Evolutionary conservation across 768 basidiomycete genomes (phyloP).

Genomic region (Lactarius hatsudake): DNA sequence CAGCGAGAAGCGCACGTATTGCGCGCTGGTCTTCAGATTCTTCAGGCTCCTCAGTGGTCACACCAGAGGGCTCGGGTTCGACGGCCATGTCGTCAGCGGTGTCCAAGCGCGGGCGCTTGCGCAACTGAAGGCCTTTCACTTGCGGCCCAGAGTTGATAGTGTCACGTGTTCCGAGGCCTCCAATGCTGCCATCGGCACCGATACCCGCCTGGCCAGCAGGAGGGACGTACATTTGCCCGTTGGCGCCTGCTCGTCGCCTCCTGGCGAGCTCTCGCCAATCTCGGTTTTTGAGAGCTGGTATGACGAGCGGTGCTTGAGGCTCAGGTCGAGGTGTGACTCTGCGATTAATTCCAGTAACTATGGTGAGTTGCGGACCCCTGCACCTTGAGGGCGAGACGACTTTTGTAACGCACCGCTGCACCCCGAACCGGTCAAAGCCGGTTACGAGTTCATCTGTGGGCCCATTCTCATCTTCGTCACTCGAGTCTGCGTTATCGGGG

Average conservation of each 20-base stretch:
- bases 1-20: slow-evolving; percentile 72
- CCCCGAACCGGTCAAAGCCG: slow-evolving; percentile 68
- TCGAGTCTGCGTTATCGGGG: slow-evolving; percentile 47
- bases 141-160: slow-evolving; percentile 60
- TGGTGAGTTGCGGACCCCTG: slow-evolving; percentile 72
- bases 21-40: slow-evolving; percentile 79
- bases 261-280: slow-evolving; percentile 87
- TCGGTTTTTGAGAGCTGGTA: slow-evolving; percentile 79
- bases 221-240: slow-evolving; percentile 55
- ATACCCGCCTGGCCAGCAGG: slow-evolving; percentile 52
- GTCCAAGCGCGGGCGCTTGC: slow-evolving; percentile 35
- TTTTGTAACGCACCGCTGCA: slow-evolving; percentile 75
- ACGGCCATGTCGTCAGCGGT: slow-evolving; percentile 28
- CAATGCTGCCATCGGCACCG: slow-evolving; percentile 70
- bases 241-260: slow-evolving; percentile 51
- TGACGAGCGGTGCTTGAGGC: slow-evolving; percentile 68
- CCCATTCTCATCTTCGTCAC: slow-evolving; percentile 51
- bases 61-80: slow-evolving; percentile 28
- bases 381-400: slow-evolving; percentile 6
- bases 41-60: slow-evolving; percentile 36
- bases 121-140: slow-evolving; percentile 61
- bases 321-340: slow-evolving; percentile 46
- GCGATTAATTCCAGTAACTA: slow-evolving; percentile 43
- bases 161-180: slow-evolving; percentile 72
- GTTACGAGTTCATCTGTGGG: slow-evolving; percentile 66